A percentile compares a stretch with the other conserved stretches of the same genome.
phyloP scores from a whole-genome alignment of 306 rosid genomes.

The Castanospermum australe region DNA sequence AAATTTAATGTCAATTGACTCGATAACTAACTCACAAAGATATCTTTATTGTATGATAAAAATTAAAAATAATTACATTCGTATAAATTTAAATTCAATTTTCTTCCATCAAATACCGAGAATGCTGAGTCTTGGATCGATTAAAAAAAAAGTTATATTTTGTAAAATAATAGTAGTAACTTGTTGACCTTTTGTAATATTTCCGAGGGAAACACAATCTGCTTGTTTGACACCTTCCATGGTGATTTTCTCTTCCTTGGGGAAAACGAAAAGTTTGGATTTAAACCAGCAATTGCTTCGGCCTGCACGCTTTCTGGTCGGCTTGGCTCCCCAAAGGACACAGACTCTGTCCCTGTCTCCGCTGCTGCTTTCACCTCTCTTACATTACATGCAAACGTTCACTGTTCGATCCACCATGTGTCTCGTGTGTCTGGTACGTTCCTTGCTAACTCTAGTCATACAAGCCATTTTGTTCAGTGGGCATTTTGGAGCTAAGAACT shows the following conservation, averaged over 20 bases:
- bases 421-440: too few species aligned
- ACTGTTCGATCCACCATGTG: background rate
- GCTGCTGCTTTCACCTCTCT: background rate
- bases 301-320: conserved; percentile 56
- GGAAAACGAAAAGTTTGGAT: conserved; percentile 37
- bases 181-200: background rate
- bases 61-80: too few species aligned
- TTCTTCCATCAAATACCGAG: too few species aligned
- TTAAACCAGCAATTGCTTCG: conserved; percentile 50
- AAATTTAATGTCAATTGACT: too few species aligned
- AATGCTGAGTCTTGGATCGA: too few species aligned
- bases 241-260: conserved; percentile 22
- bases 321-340: conserved; percentile 25
- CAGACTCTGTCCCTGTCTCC: background rate
- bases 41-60: too few species aligned
- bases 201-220: background rate
- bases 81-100: too few species aligned
- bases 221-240: background rate
- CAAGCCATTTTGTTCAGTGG: too few species aligned
- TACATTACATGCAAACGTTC: background rate
- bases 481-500: too few species aligned
- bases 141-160: background rate
- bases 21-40: too few species aligned
- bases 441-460: background rate
- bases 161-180: background rate